A percentile compares a stretch with the other conserved stretches of the same genome.
These are phyloP conservation scores for Tephrocybe sp. DNA, from an alignment of 768 basidiomycete species.

Conservation along the genomic window DNA sequence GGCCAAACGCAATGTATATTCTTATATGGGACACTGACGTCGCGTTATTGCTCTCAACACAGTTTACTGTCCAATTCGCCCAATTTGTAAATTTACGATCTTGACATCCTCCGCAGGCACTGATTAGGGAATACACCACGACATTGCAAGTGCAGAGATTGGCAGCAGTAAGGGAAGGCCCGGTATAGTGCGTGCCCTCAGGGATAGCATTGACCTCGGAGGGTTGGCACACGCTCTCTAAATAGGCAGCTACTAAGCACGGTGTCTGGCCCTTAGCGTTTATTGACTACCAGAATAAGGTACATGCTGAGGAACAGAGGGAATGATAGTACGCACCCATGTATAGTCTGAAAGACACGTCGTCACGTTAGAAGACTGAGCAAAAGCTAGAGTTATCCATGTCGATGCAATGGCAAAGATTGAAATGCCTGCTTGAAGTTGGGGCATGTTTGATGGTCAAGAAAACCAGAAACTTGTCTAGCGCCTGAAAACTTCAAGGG, in stretches of 20 bases:
- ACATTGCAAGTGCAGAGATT: constrained; percentile 52
- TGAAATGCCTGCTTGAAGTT: background rate
- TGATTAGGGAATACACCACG: constrained; percentile 54
- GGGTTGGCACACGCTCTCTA: constrained; percentile 39
- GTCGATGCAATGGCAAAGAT: constrained; percentile 1
- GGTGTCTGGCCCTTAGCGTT: constrained; percentile 46
- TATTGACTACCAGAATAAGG: constrained; percentile 26
- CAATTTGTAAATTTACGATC: constrained; percentile 36
- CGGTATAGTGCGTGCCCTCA: constrained; percentile 34
- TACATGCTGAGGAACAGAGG: background rate
- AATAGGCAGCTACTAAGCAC: constrained; percentile 46
- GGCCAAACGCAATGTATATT: background rate
- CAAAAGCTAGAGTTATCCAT: constrained; percentile 4
- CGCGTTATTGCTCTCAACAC: constrained; percentile 27
- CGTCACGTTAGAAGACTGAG: constrained; percentile 36
- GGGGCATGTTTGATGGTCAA: constrained; percentile 5
- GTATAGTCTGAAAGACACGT: constrained; percentile 30
- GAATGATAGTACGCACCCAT: constrained; percentile 28
- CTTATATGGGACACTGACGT: constrained; percentile 18
- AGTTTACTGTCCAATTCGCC: constrained; percentile 35
- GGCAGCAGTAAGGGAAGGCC: constrained; percentile 32
- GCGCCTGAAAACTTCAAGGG: background rate
- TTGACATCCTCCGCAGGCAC: constrained; percentile 62
- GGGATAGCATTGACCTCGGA: constrained; percentile 38
- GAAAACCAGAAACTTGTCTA: background rate